Base-by-base conservation (phyloP, 1,139 yeast species). In the Pichia sorboxylosa region DNA sequence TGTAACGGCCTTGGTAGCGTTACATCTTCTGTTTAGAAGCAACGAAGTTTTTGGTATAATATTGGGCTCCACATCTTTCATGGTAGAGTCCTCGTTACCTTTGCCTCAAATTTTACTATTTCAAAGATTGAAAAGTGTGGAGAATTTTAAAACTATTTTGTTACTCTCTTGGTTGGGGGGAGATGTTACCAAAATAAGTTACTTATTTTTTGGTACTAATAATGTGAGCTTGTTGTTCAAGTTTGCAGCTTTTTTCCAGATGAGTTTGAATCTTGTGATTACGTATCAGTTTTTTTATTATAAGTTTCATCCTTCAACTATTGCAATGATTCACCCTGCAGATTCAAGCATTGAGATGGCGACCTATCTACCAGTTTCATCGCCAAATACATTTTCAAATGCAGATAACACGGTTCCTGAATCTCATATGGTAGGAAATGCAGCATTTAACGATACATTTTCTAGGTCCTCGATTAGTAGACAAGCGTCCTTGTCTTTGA, bases 161-260 rank as follows among this genome's bases (percentile, higher is more conserved):
- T 54, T 85, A 30, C 58, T 83, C 20, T 78, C 90, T 46, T 85
- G 96, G 96, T 60, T 85, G 8, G 78, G 90, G 39, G 95, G 96
- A 32, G 96, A 85, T 56, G 59, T 78, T 29, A 69, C 84, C 25
- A 85, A 85, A 51, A 66, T 85, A 25, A 61, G 76, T 31, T 84
- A 81, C 51, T 63, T 84, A 37, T 46, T 79, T 11, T 77, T 65
- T 51, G 92, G 93, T 9, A 80, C 93, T 1, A 66, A 66, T 35
- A 67, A 77, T 43, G 71, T 82, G 17, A 76, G 90, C 8, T 47
- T 62, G 6, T 68, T 84, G 27, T 85, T 85, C 52, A 63, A 82
- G 24, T 48, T 76, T 36, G 92, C 93, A 39, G 94, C 90, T 0
- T 56, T 79, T 27, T 77, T 84, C 51, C 96, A 85, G 58, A 81